Conservation (phyloP, 768 basidiomycete species). For the Rhizopogon salebrosus region DNA sequence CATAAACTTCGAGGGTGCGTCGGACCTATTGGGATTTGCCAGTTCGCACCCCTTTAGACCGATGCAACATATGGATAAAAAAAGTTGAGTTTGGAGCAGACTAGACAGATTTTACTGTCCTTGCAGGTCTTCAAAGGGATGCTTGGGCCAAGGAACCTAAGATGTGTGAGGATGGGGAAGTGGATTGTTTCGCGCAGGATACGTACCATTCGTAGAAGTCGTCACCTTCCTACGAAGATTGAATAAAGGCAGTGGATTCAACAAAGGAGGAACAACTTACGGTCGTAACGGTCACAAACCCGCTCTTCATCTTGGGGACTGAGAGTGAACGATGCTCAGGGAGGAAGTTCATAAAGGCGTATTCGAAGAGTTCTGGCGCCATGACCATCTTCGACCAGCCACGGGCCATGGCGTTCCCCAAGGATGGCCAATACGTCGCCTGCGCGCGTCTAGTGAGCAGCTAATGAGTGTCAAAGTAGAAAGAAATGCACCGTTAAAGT, state of each 20-base stretch:
- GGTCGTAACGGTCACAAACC: conserved; percentile 93
- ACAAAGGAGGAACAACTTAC: conserved; percentile 34
- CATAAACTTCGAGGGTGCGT: conserved; percentile 91
- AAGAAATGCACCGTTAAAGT: conserved; percentile 76
- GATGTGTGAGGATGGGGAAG: not conserved
- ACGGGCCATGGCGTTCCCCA: conserved; percentile 91
- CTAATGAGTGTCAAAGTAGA: not conserved
- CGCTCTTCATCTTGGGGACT: conserved; percentile 91
- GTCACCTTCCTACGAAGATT: conserved; percentile 64
- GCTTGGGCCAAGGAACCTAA: conserved; percentile 87
- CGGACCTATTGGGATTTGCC: too few relatives aligned
- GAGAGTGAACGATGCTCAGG: conserved; percentile 92
- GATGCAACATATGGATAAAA: too few relatives aligned
- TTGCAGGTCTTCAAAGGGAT: conserved; percentile 92
- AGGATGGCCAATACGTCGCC: conserved; percentile 91
- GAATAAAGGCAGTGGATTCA: not conserved
- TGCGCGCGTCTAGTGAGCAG: conserved; percentile 23
- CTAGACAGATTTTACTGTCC: conserved; percentile 95
- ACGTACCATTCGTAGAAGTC: conserved; percentile 89
- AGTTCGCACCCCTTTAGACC: too few relatives aligned
- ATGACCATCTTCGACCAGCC: conserved; percentile 94
- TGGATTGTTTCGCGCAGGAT: not conserved
- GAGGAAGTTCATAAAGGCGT: conserved; percentile 79
- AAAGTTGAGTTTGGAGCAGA: conserved; percentile 93
- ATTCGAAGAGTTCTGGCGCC: conserved; percentile 89